Evolutionary conservation across 2,329 filamentous ascomycete genomes (phyloP), one percentile per base, ranked within the genome.

Genomic region (Escovopsis weberi): DNA sequence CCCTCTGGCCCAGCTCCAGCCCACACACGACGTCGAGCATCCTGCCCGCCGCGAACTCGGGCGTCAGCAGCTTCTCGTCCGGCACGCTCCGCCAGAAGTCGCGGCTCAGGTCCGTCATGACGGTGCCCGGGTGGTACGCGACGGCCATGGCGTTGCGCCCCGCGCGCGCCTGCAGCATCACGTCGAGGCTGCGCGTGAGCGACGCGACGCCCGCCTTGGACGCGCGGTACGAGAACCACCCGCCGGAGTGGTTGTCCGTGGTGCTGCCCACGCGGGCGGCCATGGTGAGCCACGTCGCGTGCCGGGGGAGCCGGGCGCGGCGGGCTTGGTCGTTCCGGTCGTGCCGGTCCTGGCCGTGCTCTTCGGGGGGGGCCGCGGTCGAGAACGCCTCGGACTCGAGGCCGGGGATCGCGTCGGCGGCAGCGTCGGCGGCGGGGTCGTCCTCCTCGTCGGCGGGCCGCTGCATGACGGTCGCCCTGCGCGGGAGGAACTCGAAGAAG

Each of bases 161-260:
- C 45, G 72, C 70, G 36, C 69, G 67, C 4, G 69, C 65, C 33
- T 60, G 60, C 30, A 91, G 61, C 54, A 78, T 73, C 26, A 82
- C 68, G 56, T 91, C 85, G 47, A 86, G 78, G 6, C 74, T 81
- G 61, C 79, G 83, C 7, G 75, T 75, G 11, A 86, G 45, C 53
- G 80, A 80, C 49, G 80, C 85, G 4, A 89, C 76, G 2, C 71
- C 83, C 0, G 83, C 75, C 60, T 91, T 93, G 42, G 75, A 80
- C 7, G 80, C 75, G 12, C 85, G 78, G 59, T 91, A 91, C 43
- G 72, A 78, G 59, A 86, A 93, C 85, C 85, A 91, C 0, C 85
- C 85, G 2, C 85, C 85, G 0, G 79, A 66, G 2, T 62, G 56
- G 53, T 93, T 89, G 52, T 89, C 83, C 1, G 71, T 65, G 19